Base-by-base conservation (phyloP, 257 asterid genomes). In the Nyctanthes arbortristis region DNA sequence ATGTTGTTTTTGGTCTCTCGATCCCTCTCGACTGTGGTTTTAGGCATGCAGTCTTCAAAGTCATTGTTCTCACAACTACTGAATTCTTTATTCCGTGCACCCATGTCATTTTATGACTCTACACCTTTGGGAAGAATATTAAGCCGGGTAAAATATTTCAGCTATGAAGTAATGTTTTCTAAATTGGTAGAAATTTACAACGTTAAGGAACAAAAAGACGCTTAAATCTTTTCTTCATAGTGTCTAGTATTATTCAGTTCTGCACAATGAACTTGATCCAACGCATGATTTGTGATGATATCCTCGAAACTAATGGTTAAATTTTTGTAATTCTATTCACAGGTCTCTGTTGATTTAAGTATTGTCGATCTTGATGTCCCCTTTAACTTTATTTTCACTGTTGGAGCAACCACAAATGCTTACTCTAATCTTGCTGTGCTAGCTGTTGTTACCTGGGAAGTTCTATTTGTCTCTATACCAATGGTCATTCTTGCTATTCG, bases 311-410 rank as follows among this genome's bases (percentile, higher is more conserved):
- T 69, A 39, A 72, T 59, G 59, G 37, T 22, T 66, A n/a, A n/a
- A n/a, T 57, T 7, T 62, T 20, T 68, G 16, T 67, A 39, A 16
- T 71, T 71, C 25, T 8, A 24, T 18, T 74, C 74, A 63, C 84
- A 93, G 99, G 99, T 94, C 34, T 87, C 99, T 4, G 69, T 81
- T 63, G 99, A 94, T 81, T 78, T 94, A 83, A 94, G 97, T 71
- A 91, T 94, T 20, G 89, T 84, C 8, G 99, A 94, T 85, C 88
- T 91, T 14, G 99, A 94, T 71, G 67, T 91, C 68, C 97, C 99
- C 13, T 89, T 94, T 76, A 89, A 76, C 88, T 84, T 94, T 79
- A 20, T 89, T 57, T 91, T 89, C 77, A 87, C 97, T 0, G 77
- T 87, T 69, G 99, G 91, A 71, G 78, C 96, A 61, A 93, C 96